phyloP scores from a whole-genome alignment of 2,329 filamentous ascomycete genomes.

The Penicillium italicum region DNA sequence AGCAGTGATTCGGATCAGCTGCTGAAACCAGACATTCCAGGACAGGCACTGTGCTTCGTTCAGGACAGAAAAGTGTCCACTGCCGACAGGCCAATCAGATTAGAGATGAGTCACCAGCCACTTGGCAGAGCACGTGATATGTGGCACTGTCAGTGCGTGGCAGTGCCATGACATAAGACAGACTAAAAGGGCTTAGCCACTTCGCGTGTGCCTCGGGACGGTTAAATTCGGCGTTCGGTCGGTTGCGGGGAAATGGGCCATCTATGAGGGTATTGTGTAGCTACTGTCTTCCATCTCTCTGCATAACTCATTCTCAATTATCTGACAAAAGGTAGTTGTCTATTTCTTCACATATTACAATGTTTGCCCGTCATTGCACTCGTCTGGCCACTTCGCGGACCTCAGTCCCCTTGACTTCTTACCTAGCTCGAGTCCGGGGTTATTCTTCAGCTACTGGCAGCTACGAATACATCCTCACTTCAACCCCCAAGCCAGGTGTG shows the following conservation, averaged over 20 bases:
- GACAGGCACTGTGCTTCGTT: conserved; percentile 14
- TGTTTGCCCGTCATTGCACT: conserved; percentile 50
- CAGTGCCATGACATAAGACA: not conserved
- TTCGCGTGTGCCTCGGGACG: conserved; percentile 19
- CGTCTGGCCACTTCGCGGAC: conserved; percentile 59
- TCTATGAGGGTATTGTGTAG: conserved; percentile 3
- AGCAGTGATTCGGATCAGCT: conserved; percentile 9
- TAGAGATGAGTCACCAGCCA: conserved; percentile 20
- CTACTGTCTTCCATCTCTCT: not conserved
- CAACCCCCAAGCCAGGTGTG: conserved; percentile 81
- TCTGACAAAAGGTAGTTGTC: not conserved
- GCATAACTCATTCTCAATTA: not conserved
- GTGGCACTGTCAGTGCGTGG: not conserved
- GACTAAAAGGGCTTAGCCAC: not conserved
- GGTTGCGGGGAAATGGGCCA: conserved; percentile 20
- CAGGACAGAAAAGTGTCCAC: conserved; percentile 37
- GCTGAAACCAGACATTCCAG: conserved; percentile 15
- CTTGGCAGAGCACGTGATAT: conserved; percentile 3
- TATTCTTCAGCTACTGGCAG: conserved; percentile 45
- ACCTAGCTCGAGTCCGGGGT: conserved; percentile 33
- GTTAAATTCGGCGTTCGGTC: conserved; percentile 27
- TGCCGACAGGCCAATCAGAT: conserved; percentile 18
- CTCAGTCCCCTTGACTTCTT: conserved; percentile 36
- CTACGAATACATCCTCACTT: conserved; percentile 81
- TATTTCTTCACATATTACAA: conserved; percentile 18